These are phyloP conservation scores for Picea abies DNA, from an alignment of 83 land plant genomes.

Conservation along the genomic window DNA sequence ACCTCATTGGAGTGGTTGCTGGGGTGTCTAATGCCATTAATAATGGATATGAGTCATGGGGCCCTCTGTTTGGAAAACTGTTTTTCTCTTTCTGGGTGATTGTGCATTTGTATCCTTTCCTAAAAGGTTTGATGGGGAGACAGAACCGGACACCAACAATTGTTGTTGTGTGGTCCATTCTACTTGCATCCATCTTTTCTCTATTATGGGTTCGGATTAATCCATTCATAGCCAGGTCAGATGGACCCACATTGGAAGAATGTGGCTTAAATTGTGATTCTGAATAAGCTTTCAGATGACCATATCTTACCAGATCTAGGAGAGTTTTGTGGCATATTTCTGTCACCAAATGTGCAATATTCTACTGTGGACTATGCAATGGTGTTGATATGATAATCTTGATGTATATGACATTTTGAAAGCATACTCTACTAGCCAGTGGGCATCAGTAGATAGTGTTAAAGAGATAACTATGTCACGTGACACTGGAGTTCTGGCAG, in stretches of 20 bases:
- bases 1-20: conserved; percentile 62
- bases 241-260: conserved; percentile 44
- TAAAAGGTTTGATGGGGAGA: conserved; percentile 72
- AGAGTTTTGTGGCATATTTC: conserved; percentile 3
- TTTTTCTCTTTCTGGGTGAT: conserved; percentile 74
- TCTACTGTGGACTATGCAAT: too few relatives aligned
- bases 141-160: conserved; percentile 71
- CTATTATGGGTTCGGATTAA: too few relatives aligned
- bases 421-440: neutral
- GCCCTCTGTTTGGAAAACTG: conserved; percentile 64
- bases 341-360: neutral
- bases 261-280: conserved; percentile 42
- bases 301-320: too few relatives aligned
- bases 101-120: conserved; percentile 70
- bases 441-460: neutral
- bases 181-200: conserved; percentile 58
- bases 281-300: conserved; percentile 18
- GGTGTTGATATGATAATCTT: neutral
- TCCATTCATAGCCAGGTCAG: conserved; percentile 18
- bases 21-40: conserved; percentile 64
- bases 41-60: conserved; percentile 64
- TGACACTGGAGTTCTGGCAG: neutral
- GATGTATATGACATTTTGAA: neutral
- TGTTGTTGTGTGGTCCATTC: conserved; percentile 63
- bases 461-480: neutral